These are phyloP conservation scores for Friedmanniomyces simplex DNA, from an alignment of 495 filamentous ascomycete species.

Conservation along the genomic window DNA sequence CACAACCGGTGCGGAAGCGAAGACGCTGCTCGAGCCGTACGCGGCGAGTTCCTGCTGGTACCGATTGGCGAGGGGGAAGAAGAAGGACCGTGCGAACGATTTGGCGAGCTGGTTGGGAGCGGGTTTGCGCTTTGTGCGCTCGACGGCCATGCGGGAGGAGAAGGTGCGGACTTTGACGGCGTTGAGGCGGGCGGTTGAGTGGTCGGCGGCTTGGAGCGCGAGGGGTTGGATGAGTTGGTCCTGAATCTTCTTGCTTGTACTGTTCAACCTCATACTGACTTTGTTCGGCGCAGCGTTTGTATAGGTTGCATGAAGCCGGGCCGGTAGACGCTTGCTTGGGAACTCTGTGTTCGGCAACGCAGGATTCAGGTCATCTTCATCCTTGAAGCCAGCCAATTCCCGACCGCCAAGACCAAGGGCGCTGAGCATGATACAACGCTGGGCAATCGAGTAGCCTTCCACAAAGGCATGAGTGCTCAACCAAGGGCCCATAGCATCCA, in stretches of 20 bases:
- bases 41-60: constrained; percentile 36
- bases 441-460: constrained; percentile 78
- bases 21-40: constrained; percentile 26
- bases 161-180: constrained; percentile 76
- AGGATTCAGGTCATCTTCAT: constrained; percentile 40
- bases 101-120: constrained; percentile 66
- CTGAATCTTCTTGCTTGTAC: constrained; percentile 50
- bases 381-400: constrained; percentile 72
- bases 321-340: constrained; percentile 62
- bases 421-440: constrained; percentile 70
- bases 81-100: constrained; percentile 65
- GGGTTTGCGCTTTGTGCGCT: constrained; percentile 53
- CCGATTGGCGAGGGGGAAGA: constrained; percentile 57
- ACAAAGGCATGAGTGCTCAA: constrained; percentile 78
- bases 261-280: constrained; percentile 4
- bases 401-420: constrained; percentile 74
- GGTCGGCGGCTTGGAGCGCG: constrained; percentile 59
- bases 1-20: constrained; percentile 50
- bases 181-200: constrained; percentile 58
- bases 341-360: constrained; percentile 1
- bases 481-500: constrained; percentile 68
- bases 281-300: constrained; percentile 34
- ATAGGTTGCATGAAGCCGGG: constrained; percentile 47
- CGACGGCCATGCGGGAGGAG: constrained; percentile 58
- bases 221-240: constrained; percentile 68